Percentiles rank a stretch among this genome's conserved stretches.
These are phyloP conservation scores for Fusarium tjaetaba DNA, from an alignment of 2,329 filamentous ascomycete genomes.

Conservation along the genomic window DNA sequence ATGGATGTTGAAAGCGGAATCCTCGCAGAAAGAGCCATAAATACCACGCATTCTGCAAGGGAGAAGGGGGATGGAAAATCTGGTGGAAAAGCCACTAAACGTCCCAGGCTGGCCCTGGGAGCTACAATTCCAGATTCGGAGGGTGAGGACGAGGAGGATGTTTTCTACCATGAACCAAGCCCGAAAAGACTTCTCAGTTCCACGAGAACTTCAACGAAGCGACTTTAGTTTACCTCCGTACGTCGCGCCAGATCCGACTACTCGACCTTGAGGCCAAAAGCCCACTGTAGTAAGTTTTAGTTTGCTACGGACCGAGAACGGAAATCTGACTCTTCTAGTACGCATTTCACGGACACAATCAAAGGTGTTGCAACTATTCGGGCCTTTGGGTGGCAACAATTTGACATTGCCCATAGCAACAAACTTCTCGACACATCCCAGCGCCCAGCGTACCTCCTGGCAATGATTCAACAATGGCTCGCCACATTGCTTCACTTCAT, in stretches of 20 bases:
- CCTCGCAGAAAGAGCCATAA: no score
- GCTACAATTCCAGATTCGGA: no score
- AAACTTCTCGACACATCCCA: conserved; percentile 64
- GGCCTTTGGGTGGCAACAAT: conserved; percentile 61
- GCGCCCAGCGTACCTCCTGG: conserved; percentile 65
- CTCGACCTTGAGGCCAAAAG: conserved; percentile 71
- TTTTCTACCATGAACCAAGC: no score
- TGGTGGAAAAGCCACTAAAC: no score
- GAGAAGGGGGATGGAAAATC: no score
- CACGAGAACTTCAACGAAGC: no score
- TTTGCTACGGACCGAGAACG: fast-evolving
- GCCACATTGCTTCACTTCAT: conserved; percentile 60
- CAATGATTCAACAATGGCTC: conserved; percentile 68
- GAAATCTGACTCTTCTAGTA: conserved; percentile 39
- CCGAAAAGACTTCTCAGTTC: no score
- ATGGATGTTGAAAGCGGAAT: no score
- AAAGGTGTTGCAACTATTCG: conserved; percentile 65
- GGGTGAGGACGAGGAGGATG: no score
- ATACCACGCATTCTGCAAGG: no score
- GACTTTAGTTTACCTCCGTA: no score
- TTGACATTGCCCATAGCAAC: conserved; percentile 54
- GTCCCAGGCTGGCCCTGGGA: no score
- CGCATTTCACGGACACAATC: conserved; percentile 66
- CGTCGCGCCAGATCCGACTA: conserved; percentile 67
- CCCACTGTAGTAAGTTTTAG: conserved; percentile 49